Evolutionary conservation across 2,329 filamentous ascomycete genomes (phyloP).

Genomic region (Claviceps humidiphila): DNA sequence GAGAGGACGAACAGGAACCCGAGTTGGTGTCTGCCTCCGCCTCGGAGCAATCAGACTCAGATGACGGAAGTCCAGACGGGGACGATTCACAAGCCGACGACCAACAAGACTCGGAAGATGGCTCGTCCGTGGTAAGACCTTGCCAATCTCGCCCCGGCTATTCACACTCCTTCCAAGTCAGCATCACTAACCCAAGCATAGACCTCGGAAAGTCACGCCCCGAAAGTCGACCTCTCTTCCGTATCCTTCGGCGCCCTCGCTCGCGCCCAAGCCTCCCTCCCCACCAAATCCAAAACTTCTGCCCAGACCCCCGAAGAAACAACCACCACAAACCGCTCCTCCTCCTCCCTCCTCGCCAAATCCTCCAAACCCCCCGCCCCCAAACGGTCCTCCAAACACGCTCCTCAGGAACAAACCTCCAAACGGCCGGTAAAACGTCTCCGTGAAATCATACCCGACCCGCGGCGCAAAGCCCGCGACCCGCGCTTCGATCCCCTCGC

Average conservation of each 20-base stretch:
- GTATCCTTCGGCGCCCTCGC: conserved; percentile 86
- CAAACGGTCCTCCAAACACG: conserved; percentile 63
- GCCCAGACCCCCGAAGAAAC: background rate
- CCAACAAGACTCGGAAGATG: conserved; percentile 17
- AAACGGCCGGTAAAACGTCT: conserved; percentile 73
- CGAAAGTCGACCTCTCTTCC: conserved; percentile 34
- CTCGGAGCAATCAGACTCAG: conserved; percentile 11
- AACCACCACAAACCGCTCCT: background rate
- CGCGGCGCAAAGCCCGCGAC: conserved; percentile 55
- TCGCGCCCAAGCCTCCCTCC: conserved; percentile 65
- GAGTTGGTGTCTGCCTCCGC: conserved; percentile 19
- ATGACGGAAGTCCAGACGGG: conserved; percentile 16
- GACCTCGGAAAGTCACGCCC: conserved; percentile 3
- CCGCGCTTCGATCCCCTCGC: conserved; percentile 67
- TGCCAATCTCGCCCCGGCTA: no score
- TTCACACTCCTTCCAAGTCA: background rate
- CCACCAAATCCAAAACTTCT: conserved; percentile 5
- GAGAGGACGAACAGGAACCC: conserved; percentile 29
- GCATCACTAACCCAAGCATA: conserved; percentile 11
- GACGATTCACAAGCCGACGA: conserved; percentile 17
- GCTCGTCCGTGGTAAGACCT: conserved; percentile 16
- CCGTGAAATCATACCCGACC: conserved; percentile 53
- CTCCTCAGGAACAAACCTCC: conserved; percentile 68
- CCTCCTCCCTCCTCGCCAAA: background rate
- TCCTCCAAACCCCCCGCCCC: conserved; percentile 3